phyloP scores from a whole-genome alignment of 306 rosid species.

The Glycyrrhiza uralensis region DNA sequence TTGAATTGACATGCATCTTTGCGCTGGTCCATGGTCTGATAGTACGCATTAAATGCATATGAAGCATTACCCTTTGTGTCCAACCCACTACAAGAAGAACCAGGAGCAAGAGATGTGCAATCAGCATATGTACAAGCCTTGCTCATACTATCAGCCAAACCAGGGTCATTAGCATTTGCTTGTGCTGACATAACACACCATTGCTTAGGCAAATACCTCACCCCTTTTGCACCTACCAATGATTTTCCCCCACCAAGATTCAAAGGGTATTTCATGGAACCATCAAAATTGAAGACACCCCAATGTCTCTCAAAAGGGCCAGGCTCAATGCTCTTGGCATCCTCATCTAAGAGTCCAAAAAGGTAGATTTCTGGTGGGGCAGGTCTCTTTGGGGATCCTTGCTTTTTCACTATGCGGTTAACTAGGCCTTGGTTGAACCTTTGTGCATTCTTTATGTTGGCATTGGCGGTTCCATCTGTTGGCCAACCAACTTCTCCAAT shows the following conservation, averaged over 20 bases:
- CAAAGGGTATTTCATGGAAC: constrained; percentile 60
- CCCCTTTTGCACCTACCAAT: constrained; percentile 72
- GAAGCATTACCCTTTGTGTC: constrained; percentile 70
- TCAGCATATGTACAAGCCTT: constrained; percentile 83
- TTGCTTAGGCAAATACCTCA: constrained; percentile 52
- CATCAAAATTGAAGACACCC: constrained; percentile 85
- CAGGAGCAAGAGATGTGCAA: constrained; percentile 74
- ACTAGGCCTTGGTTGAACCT: constrained; percentile 87
- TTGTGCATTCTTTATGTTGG: constrained; percentile 51
- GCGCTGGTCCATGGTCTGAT: constrained; percentile 68
- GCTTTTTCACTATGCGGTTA: constrained; percentile 37
- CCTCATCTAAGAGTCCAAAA: constrained; percentile 77
- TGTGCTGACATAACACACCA: constrained; percentile 83
- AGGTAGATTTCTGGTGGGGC: constrained; percentile 65
- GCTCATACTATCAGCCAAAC: constrained; percentile 38
- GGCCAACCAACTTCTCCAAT: constrained; percentile 99
- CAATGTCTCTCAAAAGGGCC: constrained; percentile 94
- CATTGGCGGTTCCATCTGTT: constrained; percentile 70
- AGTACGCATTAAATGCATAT: constrained; percentile 81
- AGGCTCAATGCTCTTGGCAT: constrained; percentile 69
- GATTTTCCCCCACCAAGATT: constrained; percentile 47
- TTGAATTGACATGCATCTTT: constrained; percentile 61
- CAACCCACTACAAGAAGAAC: constrained; percentile 62
- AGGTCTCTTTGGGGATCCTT: constrained; percentile 74
- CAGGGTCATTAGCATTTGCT: constrained; percentile 54